phyloP scores from a whole-genome alignment of 192 early-diverging fungal species.

The Backusella westeae region DNA sequence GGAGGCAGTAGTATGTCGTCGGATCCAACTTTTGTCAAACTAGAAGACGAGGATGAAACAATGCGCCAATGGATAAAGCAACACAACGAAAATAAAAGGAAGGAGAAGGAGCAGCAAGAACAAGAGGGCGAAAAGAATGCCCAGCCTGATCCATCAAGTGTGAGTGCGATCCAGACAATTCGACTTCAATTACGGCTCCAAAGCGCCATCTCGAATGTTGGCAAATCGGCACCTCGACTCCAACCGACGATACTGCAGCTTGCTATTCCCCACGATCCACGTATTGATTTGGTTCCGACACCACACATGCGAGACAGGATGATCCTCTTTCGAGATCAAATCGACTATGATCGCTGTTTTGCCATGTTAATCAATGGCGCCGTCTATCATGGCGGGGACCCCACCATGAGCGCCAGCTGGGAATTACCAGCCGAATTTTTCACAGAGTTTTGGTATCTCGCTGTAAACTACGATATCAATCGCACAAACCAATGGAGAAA shows the following conservation, averaged over 20 bases:
- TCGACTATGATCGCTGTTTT: conserved; percentile 37
- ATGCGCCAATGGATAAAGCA: neutral
- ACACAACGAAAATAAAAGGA: neutral
- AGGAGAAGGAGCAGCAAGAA: neutral
- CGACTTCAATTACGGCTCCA: conserved; percentile 35
- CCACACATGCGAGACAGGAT: conserved; percentile 41
- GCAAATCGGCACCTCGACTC: conserved; percentile 16
- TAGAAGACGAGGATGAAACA: conserved; percentile 5
- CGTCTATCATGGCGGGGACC: conserved; percentile 36
- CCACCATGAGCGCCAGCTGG: conserved; percentile 33
- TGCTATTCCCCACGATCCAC: conserved; percentile 39
- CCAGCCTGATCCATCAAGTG: conserved; percentile 9
- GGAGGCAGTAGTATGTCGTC: neutral
- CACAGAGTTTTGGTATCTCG: conserved; percentile 33
- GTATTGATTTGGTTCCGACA: conserved; percentile 39
- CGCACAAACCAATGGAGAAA: conserved; percentile 36
- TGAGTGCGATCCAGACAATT: conserved; percentile 32
- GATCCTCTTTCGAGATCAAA: conserved; percentile 37
- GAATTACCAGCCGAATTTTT: conserved; percentile 32
- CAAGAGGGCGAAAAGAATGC: neutral
- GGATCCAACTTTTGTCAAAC: neutral
- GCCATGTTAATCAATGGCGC: conserved; percentile 28
- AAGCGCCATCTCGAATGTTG: conserved; percentile 14
- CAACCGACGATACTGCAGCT: conserved; percentile 36
- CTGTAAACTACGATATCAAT: conserved; percentile 27